phyloP scores from a whole-genome alignment of 345 rosid species.

The Brassica napus region DNA sequence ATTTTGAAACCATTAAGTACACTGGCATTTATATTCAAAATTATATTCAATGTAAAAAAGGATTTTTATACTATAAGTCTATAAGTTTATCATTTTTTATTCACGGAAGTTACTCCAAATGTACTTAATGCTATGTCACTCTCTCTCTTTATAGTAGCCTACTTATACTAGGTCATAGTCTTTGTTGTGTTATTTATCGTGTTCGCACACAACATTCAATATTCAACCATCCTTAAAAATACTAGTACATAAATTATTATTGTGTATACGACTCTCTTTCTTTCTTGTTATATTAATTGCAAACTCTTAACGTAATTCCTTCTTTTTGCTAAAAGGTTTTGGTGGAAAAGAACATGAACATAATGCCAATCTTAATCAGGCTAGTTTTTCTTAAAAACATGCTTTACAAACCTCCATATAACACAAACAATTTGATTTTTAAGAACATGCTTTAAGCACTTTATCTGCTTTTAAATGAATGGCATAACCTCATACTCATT shows the following conservation, averaged over 20 bases:
- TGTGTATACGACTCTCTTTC: background rate
- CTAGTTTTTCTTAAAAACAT: conserved; percentile 4
- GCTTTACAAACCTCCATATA: background rate
- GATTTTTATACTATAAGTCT: background rate
- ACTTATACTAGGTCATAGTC: background rate
- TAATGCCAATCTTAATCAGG: conserved; percentile 16
- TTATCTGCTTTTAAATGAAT: background rate
- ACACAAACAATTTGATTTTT: background rate
- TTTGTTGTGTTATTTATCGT: background rate
- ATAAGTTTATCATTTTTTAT: background rate
- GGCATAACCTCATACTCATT: conserved; percentile 1
- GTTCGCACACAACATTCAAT: background rate
- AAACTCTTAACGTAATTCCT: background rate
- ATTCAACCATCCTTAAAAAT: background rate
- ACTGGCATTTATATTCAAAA: background rate
- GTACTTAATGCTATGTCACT: background rate
- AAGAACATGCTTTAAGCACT: conserved; percentile 6
- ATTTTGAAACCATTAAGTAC: background rate
- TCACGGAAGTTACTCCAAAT: background rate
- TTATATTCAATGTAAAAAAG: background rate
- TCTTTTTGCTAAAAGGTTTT: background rate
- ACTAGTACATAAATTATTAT: background rate
- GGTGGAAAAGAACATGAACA: background rate
- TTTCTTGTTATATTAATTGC: background rate
- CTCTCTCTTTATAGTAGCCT: background rate